phyloP scores from a whole-genome alignment of 2,329 filamentous ascomycete genomes.

The Fusarium continuum region DNA sequence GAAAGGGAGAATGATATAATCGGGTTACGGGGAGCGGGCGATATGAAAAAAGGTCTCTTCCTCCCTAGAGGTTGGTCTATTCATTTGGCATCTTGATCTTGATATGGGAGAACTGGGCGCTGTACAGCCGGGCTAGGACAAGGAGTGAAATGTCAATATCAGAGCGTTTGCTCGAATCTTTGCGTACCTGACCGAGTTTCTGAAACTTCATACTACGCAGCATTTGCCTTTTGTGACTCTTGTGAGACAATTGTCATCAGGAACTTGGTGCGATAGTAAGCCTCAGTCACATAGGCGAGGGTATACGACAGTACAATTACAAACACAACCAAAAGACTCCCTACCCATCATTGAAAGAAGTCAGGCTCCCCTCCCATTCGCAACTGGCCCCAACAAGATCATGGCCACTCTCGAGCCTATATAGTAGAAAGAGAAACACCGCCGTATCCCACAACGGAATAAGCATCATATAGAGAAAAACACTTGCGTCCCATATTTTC shows the following conservation, averaged over 20 bases:
- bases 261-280: constrained; percentile 3
- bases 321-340: constrained; percentile 38
- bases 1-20: constrained; percentile 14
- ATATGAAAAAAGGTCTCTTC: constrained; percentile 5
- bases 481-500: constrained; percentile 20
- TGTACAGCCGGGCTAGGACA: constrained; percentile 35
- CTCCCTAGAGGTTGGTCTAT: constrained; percentile 17
- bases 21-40: constrained; percentile 10
- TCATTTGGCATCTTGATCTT: constrained; percentile 29
- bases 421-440: constrained; percentile 28
- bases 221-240: no score
- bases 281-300: constrained; percentile 29
- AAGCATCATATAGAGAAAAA: constrained; percentile 27
- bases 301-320: constrained; percentile 40
- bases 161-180: constrained; percentile 19
- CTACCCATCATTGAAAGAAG: constrained; percentile 29
- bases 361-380: constrained; percentile 11
- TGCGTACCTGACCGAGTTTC: neutral
- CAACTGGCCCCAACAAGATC: constrained; percentile 5
- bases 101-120: constrained; percentile 24
- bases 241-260: neutral
- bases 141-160: constrained; percentile 19
- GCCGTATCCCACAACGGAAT: constrained; percentile 10
- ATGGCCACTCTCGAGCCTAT: constrained; percentile 25
- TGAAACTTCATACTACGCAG: no score